Conservation (phyloP, 2,329 filamentous ascomycete genomes). For the Ploettnerulaceae sp. region DNA sequence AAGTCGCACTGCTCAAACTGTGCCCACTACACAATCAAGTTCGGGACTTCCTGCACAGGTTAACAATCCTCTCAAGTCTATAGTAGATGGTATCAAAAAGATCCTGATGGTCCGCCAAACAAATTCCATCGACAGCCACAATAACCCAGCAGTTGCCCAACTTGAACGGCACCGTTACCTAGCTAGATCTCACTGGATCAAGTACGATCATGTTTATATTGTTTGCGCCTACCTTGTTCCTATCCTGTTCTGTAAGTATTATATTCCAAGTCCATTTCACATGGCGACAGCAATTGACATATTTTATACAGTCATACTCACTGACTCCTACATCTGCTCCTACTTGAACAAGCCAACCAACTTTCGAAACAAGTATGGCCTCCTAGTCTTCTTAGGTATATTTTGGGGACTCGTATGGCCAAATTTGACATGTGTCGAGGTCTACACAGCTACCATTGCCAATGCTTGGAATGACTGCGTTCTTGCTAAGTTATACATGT, state of each 20-base stretch:
- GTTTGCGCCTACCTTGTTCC: background rate
- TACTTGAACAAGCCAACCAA: background rate
- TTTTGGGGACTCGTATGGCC: background rate
- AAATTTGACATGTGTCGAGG: background rate
- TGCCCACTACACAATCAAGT: background rate
- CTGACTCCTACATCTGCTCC: background rate
- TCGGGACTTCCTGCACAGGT: background rate
- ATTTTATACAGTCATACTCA: background rate
- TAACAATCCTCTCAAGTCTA: constrained; percentile 1
- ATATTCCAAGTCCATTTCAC: background rate
- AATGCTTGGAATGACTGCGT: constrained; percentile 2
- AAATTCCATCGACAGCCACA: background rate
- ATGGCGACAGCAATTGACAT: background rate
- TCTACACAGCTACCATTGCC: constrained; percentile 1
- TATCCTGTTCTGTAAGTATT: background rate
- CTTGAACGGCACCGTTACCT: background rate
- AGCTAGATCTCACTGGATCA: background rate
- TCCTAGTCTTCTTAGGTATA: background rate
- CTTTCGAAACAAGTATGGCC: background rate
- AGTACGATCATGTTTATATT: background rate
- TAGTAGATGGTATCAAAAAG: background rate
- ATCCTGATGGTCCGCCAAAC: background rate
- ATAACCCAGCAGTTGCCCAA: background rate
- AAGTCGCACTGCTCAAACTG: background rate
- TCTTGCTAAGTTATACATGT: background rate